phyloP scores from a whole-genome alignment of 768 basidiomycete species.

The Rhizopogon roseolus region DNA sequence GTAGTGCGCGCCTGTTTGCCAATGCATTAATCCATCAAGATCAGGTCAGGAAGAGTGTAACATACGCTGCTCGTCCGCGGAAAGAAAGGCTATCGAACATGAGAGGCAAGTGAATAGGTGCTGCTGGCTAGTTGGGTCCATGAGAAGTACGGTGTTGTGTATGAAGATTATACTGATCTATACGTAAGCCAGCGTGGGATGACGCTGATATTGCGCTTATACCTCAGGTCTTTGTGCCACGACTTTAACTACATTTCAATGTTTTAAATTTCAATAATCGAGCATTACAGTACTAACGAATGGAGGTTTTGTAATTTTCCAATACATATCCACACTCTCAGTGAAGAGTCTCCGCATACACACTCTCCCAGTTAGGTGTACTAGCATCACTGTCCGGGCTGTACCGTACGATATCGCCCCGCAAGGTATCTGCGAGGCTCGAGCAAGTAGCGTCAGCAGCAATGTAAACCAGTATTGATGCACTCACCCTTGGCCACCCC shows the following conservation, averaged over 20 bases:
- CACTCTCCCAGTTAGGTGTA: too few species aligned
- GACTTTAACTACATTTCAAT: too few species aligned
- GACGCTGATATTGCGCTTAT: too few species aligned
- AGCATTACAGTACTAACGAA: too few species aligned
- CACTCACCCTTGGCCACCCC: constrained; percentile 64
- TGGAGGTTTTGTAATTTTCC: too few species aligned
- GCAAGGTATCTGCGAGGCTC: constrained; percentile 36
- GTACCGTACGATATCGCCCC: constrained; percentile 32
- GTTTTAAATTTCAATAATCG: too few species aligned
- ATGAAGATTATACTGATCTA: too few species aligned
- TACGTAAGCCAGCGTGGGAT: too few species aligned
- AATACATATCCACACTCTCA: too few species aligned
- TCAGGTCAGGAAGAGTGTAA: constrained; percentile 7
- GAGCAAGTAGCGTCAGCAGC: background rate
- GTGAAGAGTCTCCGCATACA: too few species aligned
- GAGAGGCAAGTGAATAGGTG: constrained; percentile 81
- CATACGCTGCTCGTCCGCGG: constrained; percentile 80
- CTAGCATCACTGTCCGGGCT: background rate
- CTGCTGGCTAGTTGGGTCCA: constrained; percentile 8
- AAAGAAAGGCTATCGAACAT: constrained; percentile 82
- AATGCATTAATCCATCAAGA: constrained; percentile 3
- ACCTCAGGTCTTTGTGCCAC: too few species aligned
- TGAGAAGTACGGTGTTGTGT: background rate
- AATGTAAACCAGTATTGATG: background rate
- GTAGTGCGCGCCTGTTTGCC: constrained; percentile 70